Conservation (phyloP, 805 yeast genomes). For the Diddensiella caesifluorescens region DNA sequence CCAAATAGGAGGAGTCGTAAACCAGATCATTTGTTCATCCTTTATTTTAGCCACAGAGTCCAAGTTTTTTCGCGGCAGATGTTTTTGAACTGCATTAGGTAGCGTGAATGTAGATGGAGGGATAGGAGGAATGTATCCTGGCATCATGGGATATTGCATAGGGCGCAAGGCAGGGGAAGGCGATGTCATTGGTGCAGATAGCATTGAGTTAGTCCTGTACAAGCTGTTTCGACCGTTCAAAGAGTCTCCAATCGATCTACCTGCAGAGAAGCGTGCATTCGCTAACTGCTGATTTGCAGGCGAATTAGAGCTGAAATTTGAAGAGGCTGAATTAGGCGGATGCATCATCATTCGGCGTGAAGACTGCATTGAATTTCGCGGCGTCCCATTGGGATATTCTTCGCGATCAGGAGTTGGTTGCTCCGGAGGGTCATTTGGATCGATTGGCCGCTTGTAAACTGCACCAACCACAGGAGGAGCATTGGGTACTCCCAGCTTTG, state of each 20-base stretch:
- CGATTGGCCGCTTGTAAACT: slow-evolving; percentile 72
- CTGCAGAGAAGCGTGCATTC: background rate
- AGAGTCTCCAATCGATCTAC: slow-evolving; percentile 1
- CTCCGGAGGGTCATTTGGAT: slow-evolving; percentile 61
- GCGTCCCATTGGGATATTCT: slow-evolving; percentile 4
- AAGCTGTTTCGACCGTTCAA: background rate
- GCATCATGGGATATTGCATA: slow-evolving; percentile 11
- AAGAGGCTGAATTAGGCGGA: background rate
- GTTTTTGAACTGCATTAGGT: slow-evolving; percentile 26
- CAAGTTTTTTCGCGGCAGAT: slow-evolving; percentile 19
- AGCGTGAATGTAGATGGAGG: slow-evolving; percentile 34
- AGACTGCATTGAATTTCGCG: background rate
- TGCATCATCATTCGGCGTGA: background rate
- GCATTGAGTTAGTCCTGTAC: background rate
- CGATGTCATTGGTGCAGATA: background rate
- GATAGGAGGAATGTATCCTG: slow-evolving; percentile 28
- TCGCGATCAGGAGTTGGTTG: slow-evolving; percentile 20
- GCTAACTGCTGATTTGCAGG: background rate
- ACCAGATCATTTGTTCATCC: slow-evolving; percentile 25
- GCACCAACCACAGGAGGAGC: slow-evolving; percentile 96
- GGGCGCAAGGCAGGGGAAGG: slow-evolving; percentile 6
- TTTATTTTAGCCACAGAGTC: slow-evolving; percentile 19
- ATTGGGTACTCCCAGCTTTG: slow-evolving; percentile 71
- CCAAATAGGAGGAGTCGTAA: slow-evolving; percentile 25
- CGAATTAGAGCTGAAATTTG: background rate